Conservation (phyloP, 441 rosid genomes). For the Dalechampia spathulata region DNA sequence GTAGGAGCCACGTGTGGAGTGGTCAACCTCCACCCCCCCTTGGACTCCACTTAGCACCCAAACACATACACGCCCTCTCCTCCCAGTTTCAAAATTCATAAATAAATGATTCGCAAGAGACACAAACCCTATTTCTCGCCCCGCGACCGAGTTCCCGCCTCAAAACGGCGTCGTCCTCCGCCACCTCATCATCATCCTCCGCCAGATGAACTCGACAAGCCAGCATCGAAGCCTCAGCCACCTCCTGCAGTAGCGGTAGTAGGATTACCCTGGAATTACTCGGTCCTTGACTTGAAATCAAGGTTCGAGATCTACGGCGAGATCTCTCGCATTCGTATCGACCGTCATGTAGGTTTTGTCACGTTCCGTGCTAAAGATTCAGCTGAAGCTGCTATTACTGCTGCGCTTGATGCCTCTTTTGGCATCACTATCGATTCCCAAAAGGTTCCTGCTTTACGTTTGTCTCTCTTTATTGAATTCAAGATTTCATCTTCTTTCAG, state of each 20-base stretch:
- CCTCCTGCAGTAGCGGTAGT: slow-evolving; percentile 55
- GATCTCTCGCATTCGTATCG: slow-evolving; percentile 76
- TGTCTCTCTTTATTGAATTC: no score
- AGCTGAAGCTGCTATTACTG: slow-evolving; percentile 72
- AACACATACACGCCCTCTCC: no score
- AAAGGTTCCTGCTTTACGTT: slow-evolving; percentile 39
- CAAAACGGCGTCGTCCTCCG: slow-evolving; percentile 65
- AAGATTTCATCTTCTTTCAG: no score
- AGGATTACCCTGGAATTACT: slow-evolving; percentile 53
- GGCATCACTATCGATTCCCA: slow-evolving; percentile 59
- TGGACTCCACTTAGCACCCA: no score
- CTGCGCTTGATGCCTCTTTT: slow-evolving; percentile 60
- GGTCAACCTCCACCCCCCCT: no score
- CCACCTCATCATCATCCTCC: no score
- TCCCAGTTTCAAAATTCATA: no score
- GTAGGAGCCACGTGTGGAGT: no score
- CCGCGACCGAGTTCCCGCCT: slow-evolving; percentile 30
- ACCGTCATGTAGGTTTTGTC: slow-evolving; percentile 51
- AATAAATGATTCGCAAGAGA: slow-evolving; percentile 85
- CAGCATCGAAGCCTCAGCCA: slow-evolving; percentile 34
- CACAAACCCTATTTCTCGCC: slow-evolving; percentile 52
- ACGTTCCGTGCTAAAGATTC: slow-evolving; percentile 59
- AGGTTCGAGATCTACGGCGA: slow-evolving; percentile 92
- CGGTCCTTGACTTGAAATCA: slow-evolving; percentile 80
- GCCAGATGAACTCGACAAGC: slow-evolving; percentile 25